Conservation (phyloP, 2,329 filamentous ascomycete species). For the Trichoderma sp. region DNA sequence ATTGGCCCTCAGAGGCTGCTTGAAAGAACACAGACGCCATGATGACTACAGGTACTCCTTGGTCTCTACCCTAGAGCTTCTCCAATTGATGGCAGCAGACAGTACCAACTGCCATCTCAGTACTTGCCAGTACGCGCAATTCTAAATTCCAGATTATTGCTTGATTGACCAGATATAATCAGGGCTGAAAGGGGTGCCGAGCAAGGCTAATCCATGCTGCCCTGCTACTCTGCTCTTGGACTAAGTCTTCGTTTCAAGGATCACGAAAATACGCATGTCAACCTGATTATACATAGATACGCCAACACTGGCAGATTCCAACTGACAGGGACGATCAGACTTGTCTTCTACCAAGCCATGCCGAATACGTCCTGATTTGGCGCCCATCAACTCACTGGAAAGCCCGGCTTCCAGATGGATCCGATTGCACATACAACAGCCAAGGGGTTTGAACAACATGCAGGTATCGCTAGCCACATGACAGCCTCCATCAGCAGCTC, state of each 20-base stretch:
- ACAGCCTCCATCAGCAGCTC: not conserved
- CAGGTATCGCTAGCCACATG: not conserved
- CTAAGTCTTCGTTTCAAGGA: not conserved
- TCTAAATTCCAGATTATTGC: not conserved
- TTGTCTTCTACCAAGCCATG: not conserved
- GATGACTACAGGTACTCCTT: not conserved
- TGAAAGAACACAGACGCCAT: not conserved
- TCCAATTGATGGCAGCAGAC: not conserved
- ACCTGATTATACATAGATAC: not conserved
- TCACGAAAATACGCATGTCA: not conserved
- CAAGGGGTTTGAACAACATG: not conserved
- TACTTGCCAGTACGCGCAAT: not conserved
- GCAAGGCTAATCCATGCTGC: not conserved
- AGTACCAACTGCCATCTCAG: not conserved
- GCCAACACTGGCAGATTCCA: not conserved
- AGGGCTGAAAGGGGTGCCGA: not conserved
- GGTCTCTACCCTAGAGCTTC: not conserved
- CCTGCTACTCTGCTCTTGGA: not conserved
- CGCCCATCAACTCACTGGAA: not conserved
- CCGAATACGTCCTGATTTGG: not conserved
- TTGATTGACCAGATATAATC: not conserved
- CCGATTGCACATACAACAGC: not conserved
- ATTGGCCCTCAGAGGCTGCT: not conserved
- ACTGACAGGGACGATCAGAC: not conserved
- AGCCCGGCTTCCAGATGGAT: not conserved